Evolutionary conservation across 78 protist genomes (phyloP).

Genomic region (Dictyostelium purpureum): DNA sequence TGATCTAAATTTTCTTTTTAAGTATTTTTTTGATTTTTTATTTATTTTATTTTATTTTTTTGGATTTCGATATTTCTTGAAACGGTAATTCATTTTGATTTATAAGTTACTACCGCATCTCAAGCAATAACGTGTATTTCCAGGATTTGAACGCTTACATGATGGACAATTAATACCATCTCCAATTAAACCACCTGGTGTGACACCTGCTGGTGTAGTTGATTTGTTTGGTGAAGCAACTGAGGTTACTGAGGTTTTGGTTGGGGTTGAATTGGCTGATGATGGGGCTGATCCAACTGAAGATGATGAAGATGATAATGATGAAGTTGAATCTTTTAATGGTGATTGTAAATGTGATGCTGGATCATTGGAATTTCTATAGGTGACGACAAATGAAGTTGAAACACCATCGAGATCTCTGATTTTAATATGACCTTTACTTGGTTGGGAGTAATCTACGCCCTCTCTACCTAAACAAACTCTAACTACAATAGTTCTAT

Average conservation of each 20-base stretch:
- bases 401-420: background rate
- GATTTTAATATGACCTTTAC: background rate
- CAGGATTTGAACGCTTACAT: slow-evolving; percentile 30
- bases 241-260: slow-evolving; percentile 9
- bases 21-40: background rate
- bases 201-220: background rate
- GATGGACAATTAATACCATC: slow-evolving; percentile 58
- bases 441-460: background rate
- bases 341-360: slow-evolving; percentile 40
- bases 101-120: slow-evolving; percentile 30
- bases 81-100: background rate
- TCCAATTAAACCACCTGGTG: slow-evolving; percentile 32
- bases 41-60: background rate
- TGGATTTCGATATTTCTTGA: background rate
- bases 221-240: background rate
- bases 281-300: background rate
- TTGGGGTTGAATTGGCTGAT: background rate
- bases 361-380: background rate
- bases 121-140: slow-evolving; percentile 39
- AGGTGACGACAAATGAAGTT: slow-evolving; percentile 18
- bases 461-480: slow-evolving; percentile 46
- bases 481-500: background rate
- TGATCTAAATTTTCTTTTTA: background rate
- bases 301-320: slow-evolving; percentile 13
- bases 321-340: background rate